Conservation (phyloP, 2,329 filamentous ascomycete genomes). For the Ceratocystis eucalypticola region DNA sequence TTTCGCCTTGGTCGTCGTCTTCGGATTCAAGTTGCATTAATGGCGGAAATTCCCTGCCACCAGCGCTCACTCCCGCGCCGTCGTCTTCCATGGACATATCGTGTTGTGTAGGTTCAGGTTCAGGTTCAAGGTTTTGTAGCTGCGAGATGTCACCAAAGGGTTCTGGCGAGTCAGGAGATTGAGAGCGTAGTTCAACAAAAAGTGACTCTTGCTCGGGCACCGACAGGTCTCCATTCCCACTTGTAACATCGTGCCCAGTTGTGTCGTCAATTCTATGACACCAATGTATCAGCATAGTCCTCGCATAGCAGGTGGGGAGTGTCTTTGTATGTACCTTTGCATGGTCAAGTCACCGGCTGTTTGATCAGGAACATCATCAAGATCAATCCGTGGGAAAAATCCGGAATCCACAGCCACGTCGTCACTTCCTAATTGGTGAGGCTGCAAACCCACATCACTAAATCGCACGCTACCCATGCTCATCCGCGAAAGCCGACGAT, state of each 20-base stretch:
- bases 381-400: slow-evolving; percentile 37
- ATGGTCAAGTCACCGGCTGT: slow-evolving; percentile 31
- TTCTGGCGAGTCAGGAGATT: slow-evolving; percentile 13
- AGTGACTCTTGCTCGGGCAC: slow-evolving; percentile 1
- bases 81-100: slow-evolving; percentile 12
- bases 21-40: slow-evolving; percentile 15
- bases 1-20: slow-evolving; percentile 17
- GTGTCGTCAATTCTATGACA: slow-evolving; percentile 27
- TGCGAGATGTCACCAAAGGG: slow-evolving; percentile 17
- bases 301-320: background rate
- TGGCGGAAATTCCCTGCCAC: slow-evolving; percentile 8
- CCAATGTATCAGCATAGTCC: background rate
- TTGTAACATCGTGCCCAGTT: slow-evolving; percentile 13
- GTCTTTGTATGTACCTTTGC: slow-evolving; percentile 29
- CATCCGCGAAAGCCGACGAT: slow-evolving; percentile 35
- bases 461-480: slow-evolving; percentile 41
- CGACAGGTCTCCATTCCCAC: slow-evolving; percentile 11
- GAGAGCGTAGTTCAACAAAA: background rate
- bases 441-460: slow-evolving; percentile 37
- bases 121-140: slow-evolving; percentile 13
- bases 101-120: slow-evolving; percentile 8
- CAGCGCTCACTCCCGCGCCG: background rate
- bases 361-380: slow-evolving; percentile 32
- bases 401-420: slow-evolving; percentile 36
- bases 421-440: slow-evolving; percentile 27